Conservation (phyloP, 169 alveolate species). For the Blepharisma undulans region DNA sequence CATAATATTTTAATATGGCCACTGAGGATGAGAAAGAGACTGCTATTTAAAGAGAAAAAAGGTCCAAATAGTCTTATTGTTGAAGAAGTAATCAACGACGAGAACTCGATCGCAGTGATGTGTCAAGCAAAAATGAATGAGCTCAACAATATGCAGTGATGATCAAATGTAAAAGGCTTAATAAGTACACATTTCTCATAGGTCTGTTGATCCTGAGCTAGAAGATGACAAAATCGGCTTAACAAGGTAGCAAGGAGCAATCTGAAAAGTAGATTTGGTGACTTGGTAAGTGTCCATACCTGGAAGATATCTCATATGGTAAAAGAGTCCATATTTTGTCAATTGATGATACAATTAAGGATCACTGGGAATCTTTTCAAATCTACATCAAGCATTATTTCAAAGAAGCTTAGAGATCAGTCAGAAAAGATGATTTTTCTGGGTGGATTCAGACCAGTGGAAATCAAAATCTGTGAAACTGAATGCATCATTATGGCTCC, state of each 20-base stretch:
- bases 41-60: constrained; percentile 85
- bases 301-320: no score
- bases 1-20: background rate
- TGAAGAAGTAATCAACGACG: constrained; percentile 99
- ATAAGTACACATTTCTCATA: no score
- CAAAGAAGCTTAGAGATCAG: constrained; percentile 99
- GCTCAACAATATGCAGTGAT: constrained; percentile 94
- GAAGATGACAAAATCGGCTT: no score
- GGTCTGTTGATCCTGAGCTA: no score
- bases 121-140: constrained; percentile 95
- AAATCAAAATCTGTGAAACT: constrained; percentile 98
- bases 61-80: constrained; percentile 93
- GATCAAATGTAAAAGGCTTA: no score
- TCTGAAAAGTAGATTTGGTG: no score
- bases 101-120: constrained; percentile 96
- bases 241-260: no score
- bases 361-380: no score
- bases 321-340: no score
- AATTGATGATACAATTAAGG: no score
- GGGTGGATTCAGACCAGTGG: constrained; percentile 99
- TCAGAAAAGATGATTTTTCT: constrained; percentile 96
- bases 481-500: constrained; percentile 98
- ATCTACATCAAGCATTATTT: no score
- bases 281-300: no score
- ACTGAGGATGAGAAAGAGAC: constrained; percentile 69